Conservation (phyloP, 306 rosid genomes). For the Cyamopsis tetragonoloba region DNA sequence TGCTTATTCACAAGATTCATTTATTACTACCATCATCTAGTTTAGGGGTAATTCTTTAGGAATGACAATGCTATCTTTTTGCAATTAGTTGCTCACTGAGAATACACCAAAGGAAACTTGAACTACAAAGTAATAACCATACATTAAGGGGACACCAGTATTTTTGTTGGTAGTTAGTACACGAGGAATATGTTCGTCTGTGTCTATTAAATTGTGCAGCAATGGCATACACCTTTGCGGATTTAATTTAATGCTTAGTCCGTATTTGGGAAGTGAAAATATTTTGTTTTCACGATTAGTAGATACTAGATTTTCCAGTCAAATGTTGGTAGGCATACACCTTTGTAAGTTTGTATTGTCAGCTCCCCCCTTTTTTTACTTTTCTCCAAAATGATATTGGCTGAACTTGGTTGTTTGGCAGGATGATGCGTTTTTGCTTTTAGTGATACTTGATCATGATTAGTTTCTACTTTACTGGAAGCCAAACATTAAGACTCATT, state of each 20-base stretch:
- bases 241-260: background rate
- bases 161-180: background rate
- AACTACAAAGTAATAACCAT: background rate
- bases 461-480: background rate
- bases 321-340: background rate
- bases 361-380: background rate
- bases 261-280: background rate
- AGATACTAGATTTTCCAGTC: no score
- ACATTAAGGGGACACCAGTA: no score
- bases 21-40: background rate
- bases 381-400: background rate
- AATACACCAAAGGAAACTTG: background rate
- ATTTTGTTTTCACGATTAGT: background rate
- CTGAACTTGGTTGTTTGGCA: background rate
- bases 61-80: background rate
- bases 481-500: background rate
- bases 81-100: background rate
- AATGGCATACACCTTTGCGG: background rate
- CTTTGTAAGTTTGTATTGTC: background rate
- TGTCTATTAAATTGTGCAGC: constrained; percentile 6
- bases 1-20: constrained; percentile 1
- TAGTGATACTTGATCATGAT: background rate
- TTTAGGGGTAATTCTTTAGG: background rate
- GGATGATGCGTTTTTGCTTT: background rate
- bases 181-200: background rate